Evolutionary conservation across 805 yeast species (phyloP), one percentile per base, ranked within the genome.

Genomic region (Starmerella sp.): DNA sequence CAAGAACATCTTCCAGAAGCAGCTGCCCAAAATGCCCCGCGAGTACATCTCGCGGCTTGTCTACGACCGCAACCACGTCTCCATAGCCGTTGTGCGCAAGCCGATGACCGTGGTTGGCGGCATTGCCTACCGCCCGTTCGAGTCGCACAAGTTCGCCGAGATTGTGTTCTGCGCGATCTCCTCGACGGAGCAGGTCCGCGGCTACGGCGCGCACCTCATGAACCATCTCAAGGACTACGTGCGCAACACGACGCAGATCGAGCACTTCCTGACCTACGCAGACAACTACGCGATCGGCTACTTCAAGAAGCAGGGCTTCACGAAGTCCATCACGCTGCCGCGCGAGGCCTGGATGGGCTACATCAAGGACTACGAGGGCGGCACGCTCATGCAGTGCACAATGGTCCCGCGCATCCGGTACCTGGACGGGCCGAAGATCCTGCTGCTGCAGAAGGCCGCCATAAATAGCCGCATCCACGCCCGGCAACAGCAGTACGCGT

Each of bases 271-370:
- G 59, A 91, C 97, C 0, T 91, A 93, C 72, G 99, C 99, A 4
- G 99, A 93, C 74, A 93, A 93, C 71, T 93, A 93, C 69, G 99
- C 99, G 54, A 91, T 93, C 69, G 99, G 99, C 2, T 93, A 91
- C 69, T 93, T 93, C 76, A 91, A 91, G 65, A 93, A 93, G 66
- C 99, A 93, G 71, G 99, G 99, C 0, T 93, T 93, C 70, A 90
- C 97, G 15, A 93, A 93, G 68, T 97, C 91, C 57, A 86, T 93
- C 39, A 78, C 96, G 7, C 76, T 93, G 54, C 93, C 91, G 38
- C 84, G 83, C 60, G 79, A 80, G 51, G 77, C 83, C 36, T 93
- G 99, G 99, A 87, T 88, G 93, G 99, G 99, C 3, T 93, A 93
- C 69, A 93, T 93, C 66, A 93, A 93, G 69, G 98, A 93, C 73